Percentiles rank a stretch among this genome's conserved stretches.
Conservation (phyloP, 176 grass and related monocot genomes). For the Panicum miliaceum region DNA sequence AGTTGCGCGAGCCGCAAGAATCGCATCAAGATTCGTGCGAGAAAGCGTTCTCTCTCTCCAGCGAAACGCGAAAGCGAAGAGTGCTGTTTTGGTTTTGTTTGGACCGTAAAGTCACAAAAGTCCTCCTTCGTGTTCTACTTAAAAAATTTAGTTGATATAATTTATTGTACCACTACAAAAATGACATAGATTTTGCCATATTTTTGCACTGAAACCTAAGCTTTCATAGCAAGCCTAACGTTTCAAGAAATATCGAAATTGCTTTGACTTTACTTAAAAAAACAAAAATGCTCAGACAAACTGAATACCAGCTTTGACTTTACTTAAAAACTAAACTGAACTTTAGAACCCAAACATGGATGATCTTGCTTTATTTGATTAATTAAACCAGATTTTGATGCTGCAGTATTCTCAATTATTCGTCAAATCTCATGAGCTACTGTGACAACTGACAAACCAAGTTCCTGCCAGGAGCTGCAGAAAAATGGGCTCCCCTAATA, state of each 20-base stretch:
- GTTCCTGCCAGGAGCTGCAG: constrained; percentile 13
- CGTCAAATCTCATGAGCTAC: neutral
- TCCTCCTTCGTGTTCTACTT: neutral
- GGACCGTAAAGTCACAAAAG: neutral
- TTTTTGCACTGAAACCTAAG: neutral
- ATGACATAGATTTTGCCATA: neutral
- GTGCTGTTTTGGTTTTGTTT: no score
- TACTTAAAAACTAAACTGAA: neutral
- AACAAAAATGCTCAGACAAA: neutral
- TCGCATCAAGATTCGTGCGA: constrained; percentile 25
- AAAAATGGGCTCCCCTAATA: constrained; percentile 28
- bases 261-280: neutral
- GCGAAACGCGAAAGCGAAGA: no score
- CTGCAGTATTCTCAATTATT: neutral
- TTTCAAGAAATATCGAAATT: neutral
- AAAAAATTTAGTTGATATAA: neutral
- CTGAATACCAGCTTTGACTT: neutral
- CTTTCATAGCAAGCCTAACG: neutral
- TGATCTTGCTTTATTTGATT: constrained; percentile 12
- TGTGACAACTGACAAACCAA: constrained; percentile 10
- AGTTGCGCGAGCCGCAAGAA: neutral
- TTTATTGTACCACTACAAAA: neutral
- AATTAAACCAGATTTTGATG: neutral
- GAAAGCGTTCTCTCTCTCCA: neutral
- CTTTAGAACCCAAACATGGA: neutral